phyloP scores from a whole-genome alignment of 129 eudicot species.

The Deinandra increscens region DNA sequence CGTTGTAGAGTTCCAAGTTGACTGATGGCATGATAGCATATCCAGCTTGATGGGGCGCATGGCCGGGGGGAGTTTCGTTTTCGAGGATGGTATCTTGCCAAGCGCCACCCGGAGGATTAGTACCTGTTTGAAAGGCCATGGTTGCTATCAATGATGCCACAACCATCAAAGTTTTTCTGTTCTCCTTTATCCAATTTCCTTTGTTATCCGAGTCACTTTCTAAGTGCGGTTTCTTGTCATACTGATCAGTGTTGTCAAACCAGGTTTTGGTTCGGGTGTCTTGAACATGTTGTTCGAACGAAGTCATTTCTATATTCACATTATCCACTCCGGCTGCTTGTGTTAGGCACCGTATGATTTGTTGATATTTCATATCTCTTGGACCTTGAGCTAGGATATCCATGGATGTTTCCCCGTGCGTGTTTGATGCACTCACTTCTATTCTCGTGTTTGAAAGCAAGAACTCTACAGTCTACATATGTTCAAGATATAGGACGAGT shows the following conservation, averaged over 20 bases:
- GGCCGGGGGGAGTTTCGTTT: no score
- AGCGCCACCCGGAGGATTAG: no score
- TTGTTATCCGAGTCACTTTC: no score
- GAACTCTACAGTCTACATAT: conserved; percentile 32
- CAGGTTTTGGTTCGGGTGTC: background rate
- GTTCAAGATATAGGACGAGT: no score
- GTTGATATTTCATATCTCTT: conserved; percentile 26
- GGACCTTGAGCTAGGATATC: conserved; percentile 31
- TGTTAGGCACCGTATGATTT: conserved; percentile 24
- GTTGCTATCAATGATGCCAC: no score
- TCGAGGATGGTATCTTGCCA: no score
- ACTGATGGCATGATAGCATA: no score
- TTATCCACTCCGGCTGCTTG: conserved; percentile 26
- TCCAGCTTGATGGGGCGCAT: no score
- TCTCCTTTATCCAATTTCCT: no score
- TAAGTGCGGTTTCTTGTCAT: background rate
- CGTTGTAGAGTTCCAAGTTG: no score
- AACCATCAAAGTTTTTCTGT: no score
- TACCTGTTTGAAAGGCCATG: no score
- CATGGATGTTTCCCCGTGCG: conserved; percentile 29
- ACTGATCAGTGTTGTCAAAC: background rate
- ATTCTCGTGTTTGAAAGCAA: conserved; percentile 28
- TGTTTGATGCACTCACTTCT: conserved; percentile 33
- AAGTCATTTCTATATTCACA: background rate
- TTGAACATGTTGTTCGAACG: background rate